Conservation (phyloP, 163 green algal genomes). For the Botryococcus braunii region DNA sequence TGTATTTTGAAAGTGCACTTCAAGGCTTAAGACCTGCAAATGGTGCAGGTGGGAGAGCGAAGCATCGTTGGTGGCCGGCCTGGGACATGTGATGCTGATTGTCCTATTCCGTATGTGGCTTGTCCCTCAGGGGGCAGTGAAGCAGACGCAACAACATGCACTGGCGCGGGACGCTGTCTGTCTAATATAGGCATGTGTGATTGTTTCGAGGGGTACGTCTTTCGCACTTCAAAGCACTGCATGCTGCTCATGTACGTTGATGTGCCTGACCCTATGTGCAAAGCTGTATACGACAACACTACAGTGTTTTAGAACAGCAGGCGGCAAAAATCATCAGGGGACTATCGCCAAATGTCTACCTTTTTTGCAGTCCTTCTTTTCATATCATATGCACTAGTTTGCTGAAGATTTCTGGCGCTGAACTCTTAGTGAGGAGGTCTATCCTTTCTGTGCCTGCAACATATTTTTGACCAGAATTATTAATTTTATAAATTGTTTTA, state of each 20-base stretch:
- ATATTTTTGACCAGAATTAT: neutral
- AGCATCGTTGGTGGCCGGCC: conserved; percentile 3
- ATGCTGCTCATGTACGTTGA: neutral
- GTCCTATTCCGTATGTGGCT: conserved; percentile 14
- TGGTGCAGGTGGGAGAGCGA: conserved; percentile 15
- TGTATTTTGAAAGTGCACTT: neutral
- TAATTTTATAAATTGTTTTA: neutral
- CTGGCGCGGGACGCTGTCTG: conserved; percentile 18
- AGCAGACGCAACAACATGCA: conserved; percentile 24
- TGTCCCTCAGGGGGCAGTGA: too few species aligned
- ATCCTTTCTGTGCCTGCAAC: neutral
- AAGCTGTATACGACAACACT: neutral
- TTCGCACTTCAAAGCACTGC: neutral
- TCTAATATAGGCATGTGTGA: conserved; percentile 22
- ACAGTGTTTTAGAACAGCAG: neutral
- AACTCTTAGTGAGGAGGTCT: neutral
- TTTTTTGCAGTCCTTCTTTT: conserved; percentile 2
- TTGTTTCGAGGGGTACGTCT: conserved; percentile 18
- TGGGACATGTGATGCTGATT: conserved; percentile 32
- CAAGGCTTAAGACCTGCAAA: neutral
- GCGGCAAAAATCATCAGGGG: neutral
- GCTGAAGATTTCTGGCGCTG: too few species aligned
- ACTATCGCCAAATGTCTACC: neutral
- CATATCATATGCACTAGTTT: too few species aligned
- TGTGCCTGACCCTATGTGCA: neutral